These are phyloP conservation scores for Phaeoacremonium minimum DNA, from an alignment of 2,329 filamentous ascomycete species.

Conservation along the genomic window DNA sequence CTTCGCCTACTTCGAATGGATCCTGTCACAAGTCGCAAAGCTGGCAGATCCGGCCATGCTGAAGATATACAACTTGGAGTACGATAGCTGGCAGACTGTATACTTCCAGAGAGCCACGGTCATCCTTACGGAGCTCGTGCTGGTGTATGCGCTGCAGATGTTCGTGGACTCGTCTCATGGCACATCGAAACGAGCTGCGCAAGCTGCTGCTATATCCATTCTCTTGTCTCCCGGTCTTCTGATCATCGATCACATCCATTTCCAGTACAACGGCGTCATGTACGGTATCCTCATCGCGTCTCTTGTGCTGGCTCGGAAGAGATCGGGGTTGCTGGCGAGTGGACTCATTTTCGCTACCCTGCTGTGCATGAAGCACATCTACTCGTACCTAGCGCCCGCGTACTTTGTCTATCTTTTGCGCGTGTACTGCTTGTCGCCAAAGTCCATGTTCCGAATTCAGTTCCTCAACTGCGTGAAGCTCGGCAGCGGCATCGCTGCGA, in stretches of 20 bases:
- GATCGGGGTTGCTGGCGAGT: slow-evolving; percentile 70
- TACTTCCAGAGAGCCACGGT: slow-evolving; percentile 93
- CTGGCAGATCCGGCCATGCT: slow-evolving; percentile 80
- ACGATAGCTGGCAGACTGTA: slow-evolving; percentile 89
- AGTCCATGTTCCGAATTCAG: slow-evolving; percentile 70
- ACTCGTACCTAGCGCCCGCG: slow-evolving; percentile 90
- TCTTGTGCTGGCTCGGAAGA: slow-evolving; percentile 73
- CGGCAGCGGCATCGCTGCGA: slow-evolving; percentile 62
- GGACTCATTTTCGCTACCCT: slow-evolving; percentile 80
- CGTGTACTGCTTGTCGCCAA: slow-evolving; percentile 77
- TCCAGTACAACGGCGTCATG: slow-evolving; percentile 97
- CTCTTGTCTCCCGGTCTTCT: slow-evolving; percentile 87
- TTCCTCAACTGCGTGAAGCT: slow-evolving; percentile 82
- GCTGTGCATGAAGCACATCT: slow-evolving; percentile 96
- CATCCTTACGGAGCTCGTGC: slow-evolving; percentile 75
- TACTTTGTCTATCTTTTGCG: slow-evolving; percentile 94
- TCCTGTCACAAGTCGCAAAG: slow-evolving; percentile 74
- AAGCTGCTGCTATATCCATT: slow-evolving; percentile 84
- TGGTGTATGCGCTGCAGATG: slow-evolving; percentile 78
- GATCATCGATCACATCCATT: slow-evolving; percentile 98
- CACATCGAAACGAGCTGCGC: slow-evolving; percentile 67
- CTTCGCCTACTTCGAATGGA: slow-evolving; percentile 96
- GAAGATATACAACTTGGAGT: slow-evolving; percentile 71
- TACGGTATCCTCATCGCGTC: slow-evolving; percentile 89
- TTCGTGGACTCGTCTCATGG: slow-evolving; percentile 70